Evolutionary conservation across 2,329 filamentous ascomycete species (phyloP), one percentile per base, ranked within the genome.

Genomic region (Didymosphaeria variabile): DNA sequence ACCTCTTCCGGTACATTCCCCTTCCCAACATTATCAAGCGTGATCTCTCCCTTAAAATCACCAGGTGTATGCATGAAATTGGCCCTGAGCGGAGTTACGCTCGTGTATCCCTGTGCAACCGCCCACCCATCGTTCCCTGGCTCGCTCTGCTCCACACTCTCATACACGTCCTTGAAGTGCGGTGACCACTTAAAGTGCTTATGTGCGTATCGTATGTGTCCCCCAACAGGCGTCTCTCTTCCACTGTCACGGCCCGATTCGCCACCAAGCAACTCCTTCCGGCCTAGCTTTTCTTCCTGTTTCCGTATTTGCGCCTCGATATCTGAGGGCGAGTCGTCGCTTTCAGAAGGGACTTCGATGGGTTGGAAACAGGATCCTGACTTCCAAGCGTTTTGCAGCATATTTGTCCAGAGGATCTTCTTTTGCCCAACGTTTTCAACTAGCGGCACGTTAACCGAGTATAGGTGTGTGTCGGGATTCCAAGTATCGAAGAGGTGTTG

Each of bases 171-270:
- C 36, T 87, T 85, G 79, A 98, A 95, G 65, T 87, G 88, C 2
- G 94, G 95, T 51, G 91, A 88, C 95, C 95, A 98, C 80, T 94
- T 96, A 84, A 97, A 98, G 79, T 96, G 91, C 77, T 91, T 92
- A 78, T 97, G 92, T 58, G 83, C 86, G 75, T 93, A 89, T 32
- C 85, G 81, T 44, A 80, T 72, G 55, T 80, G 77, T 12, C 72
- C 72, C 23, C 55, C 53, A 3, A 47, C 53, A n/a, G 53, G 53
- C 9, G 53, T 55, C 31, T 55, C 53, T 7, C 53, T 31, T n/a
- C 53, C 53, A 32, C 53, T 77, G 7, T 74, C 73, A 4, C 58
- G 59, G 42, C 69, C 76, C 70, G 50, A 55, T 1, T 55, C 44
- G 17, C 52, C 52, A 15, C 52, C 52, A 17, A 55, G 71, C 55